Percentiles rank a stretch among this genome's conserved stretches.
These are phyloP conservation scores for Alternaria incomplexa DNA, from an alignment of 2,329 filamentous ascomycete genomes.

Conservation along the genomic window DNA sequence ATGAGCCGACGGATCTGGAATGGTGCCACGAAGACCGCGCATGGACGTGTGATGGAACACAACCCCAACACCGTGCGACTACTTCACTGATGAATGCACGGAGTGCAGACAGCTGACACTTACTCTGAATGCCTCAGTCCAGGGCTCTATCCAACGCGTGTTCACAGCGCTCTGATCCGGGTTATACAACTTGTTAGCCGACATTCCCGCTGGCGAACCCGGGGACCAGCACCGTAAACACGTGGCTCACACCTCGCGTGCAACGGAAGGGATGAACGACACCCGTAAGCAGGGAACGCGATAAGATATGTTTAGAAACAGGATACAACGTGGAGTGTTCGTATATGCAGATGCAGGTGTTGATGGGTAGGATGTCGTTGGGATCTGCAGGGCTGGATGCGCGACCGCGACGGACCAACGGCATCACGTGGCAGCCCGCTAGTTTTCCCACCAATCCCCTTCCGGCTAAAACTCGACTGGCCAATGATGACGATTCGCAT, in stretches of 20 bases:
- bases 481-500: constrained; percentile 11
- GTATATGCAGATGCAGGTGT: constrained; percentile 6
- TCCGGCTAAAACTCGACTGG: constrained; percentile 14
- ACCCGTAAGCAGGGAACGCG: neutral
- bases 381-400: neutral
- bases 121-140: constrained; percentile 43
- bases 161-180: constrained; percentile 37
- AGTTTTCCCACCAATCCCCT: constrained; percentile 20
- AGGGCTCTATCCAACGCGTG: constrained; percentile 36
- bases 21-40: neutral
- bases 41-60: neutral
- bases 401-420: neutral
- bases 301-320: constrained; percentile 10
- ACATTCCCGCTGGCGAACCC: constrained; percentile 27
- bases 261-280: neutral
- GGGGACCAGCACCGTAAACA: constrained; percentile 12
- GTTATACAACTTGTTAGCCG: constrained; percentile 34
- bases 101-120: constrained; percentile 9
- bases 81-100: neutral
- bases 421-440: constrained; percentile 21
- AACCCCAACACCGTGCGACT: neutral
- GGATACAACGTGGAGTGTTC: neutral
- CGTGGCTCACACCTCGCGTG: constrained; percentile 15
- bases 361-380: constrained; percentile 6
- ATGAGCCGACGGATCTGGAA: neutral